These are phyloP conservation scores for Sclerotiophoma versabilis DNA, from an alignment of 2,329 filamentous ascomycete species.

Conservation along the genomic window DNA sequence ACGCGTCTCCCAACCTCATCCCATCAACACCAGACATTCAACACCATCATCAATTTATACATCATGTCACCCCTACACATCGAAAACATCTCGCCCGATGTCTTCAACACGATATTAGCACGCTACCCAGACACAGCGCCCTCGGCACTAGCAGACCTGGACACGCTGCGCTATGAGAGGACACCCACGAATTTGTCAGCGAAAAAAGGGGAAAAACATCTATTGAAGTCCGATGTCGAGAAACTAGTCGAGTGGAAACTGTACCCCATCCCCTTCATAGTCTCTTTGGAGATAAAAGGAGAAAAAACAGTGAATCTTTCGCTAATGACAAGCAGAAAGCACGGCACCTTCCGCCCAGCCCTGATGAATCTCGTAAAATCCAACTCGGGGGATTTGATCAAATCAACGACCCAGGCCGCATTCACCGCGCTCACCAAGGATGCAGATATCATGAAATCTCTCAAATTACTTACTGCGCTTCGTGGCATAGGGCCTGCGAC, in stretches of 20 bases:
- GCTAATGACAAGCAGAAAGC: constrained; percentile 46
- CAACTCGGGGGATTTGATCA: constrained; percentile 62
- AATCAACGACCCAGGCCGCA: constrained; percentile 60
- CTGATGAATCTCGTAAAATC: constrained; percentile 60
- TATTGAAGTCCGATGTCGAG: constrained; percentile 42
- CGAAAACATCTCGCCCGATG: constrained; percentile 22
- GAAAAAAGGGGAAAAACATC: constrained; percentile 12
- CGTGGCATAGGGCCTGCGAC: constrained; percentile 81
- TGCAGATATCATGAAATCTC: constrained; percentile 39
- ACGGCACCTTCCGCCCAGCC: constrained; percentile 59
- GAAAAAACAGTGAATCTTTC: no score
- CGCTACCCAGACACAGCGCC: constrained; percentile 39
- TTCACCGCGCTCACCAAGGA: constrained; percentile 44
- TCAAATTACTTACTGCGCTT: constrained; percentile 66
- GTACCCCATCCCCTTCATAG: constrained; percentile 28
- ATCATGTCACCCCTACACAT: constrained; percentile 20
- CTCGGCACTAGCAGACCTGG: constrained; percentile 39
- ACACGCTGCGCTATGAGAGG: constrained; percentile 40
- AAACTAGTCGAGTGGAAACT: constrained; percentile 52
- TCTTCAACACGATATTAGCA: constrained; percentile 30
- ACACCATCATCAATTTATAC: neutral
- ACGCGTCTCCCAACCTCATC: neutral
- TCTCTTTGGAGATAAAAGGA: no score
- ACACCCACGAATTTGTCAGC: constrained; percentile 34
- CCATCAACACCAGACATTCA: neutral